Conservation (phyloP, 164 flowering plant species). For the Taxillus chinensis region DNA sequence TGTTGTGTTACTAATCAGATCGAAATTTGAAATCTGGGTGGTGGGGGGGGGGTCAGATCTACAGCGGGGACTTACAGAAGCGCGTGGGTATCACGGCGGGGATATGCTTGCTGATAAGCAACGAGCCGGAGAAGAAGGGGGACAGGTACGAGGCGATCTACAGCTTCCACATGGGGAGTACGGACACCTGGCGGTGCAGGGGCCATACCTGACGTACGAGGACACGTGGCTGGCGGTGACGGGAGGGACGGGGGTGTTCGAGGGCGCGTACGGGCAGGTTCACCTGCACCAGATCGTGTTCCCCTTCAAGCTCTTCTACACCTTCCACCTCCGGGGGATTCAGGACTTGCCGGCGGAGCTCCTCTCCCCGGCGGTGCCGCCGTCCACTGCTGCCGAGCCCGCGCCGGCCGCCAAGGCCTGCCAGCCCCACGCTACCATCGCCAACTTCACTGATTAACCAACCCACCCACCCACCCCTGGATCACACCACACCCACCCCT, state of each 20-base stretch:
- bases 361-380: slow-evolving; percentile 31
- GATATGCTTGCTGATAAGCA: slow-evolving; percentile 43
- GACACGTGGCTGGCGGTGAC: slow-evolving; percentile 59
- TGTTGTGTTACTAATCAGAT: too few relatives aligned
- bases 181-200: slow-evolving; percentile 67
- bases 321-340: slow-evolving; percentile 52
- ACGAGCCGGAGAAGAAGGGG: slow-evolving; percentile 52
- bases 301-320: slow-evolving; percentile 64
- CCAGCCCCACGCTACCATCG: slow-evolving; percentile 32
- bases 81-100: slow-evolving; percentile 57
- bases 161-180: slow-evolving; percentile 70
- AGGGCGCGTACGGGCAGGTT: slow-evolving; percentile 55
- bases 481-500: too few relatives aligned
- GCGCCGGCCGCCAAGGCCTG: slow-evolving; percentile 55
- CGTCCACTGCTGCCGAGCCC: slow-evolving; percentile 42
- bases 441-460: slow-evolving; percentile 34
- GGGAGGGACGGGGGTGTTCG: slow-evolving; percentile 60
- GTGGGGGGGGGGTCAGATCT: slow-evolving; percentile 25
- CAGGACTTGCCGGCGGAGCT: slow-evolving; percentile 47
- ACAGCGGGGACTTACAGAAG: slow-evolving; percentile 50
- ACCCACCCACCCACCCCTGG: too few relatives aligned
- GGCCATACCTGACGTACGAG: slow-evolving; percentile 51
- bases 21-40: too few relatives aligned
- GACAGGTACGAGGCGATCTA: slow-evolving; percentile 63
- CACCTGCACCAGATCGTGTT: slow-evolving; percentile 51